A percentile compares a stretch with the other conserved stretches of the same genome.
phyloP scores from a whole-genome alignment of 371 early-diverging fungal species.

The Mucor sp. region DNA sequence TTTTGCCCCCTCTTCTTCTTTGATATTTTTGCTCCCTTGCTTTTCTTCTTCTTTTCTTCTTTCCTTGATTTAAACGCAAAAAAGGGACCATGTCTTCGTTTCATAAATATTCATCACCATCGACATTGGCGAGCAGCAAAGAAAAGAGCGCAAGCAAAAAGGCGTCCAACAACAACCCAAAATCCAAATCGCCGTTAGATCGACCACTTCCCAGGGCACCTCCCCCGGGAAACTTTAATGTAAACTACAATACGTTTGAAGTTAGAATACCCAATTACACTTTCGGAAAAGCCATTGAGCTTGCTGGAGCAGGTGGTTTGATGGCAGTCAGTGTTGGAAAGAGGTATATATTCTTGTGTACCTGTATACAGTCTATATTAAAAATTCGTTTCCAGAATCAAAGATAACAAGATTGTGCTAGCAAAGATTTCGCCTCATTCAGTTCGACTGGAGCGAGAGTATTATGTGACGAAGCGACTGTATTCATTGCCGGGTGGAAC shows the following conservation, averaged over 20 bases:
- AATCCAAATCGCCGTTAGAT: conserved; percentile 4
- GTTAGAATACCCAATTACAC: conserved; percentile 40
- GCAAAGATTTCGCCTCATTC: conserved; percentile 46
- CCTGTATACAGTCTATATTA: neutral
- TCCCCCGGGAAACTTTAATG: conserved; percentile 35
- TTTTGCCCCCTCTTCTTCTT: neutral
- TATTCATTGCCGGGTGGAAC: conserved; percentile 35
- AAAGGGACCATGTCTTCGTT: neutral
- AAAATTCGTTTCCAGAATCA: conserved; percentile 9
- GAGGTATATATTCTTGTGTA: conserved; percentile 21
- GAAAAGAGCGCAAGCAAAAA: neutral
- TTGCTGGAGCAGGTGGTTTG: conserved; percentile 40
- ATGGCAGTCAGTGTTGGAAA: conserved; percentile 42
- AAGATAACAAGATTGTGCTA: conserved; percentile 30
- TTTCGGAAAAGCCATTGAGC: conserved; percentile 37
- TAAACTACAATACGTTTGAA: conserved; percentile 38
- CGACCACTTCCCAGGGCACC: conserved; percentile 24
- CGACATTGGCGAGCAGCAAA: neutral
- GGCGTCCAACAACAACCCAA: neutral
- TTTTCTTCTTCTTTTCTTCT: neutral
- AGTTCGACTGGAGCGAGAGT: conserved; percentile 44
- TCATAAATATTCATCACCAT: neutral
- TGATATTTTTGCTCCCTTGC: neutral
- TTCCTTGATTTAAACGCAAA: too few species aligned
- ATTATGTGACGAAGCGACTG: conserved; percentile 39